Conservation (phyloP, 768 basidiomycete species). For the Lactifluus subvellereus region DNA sequence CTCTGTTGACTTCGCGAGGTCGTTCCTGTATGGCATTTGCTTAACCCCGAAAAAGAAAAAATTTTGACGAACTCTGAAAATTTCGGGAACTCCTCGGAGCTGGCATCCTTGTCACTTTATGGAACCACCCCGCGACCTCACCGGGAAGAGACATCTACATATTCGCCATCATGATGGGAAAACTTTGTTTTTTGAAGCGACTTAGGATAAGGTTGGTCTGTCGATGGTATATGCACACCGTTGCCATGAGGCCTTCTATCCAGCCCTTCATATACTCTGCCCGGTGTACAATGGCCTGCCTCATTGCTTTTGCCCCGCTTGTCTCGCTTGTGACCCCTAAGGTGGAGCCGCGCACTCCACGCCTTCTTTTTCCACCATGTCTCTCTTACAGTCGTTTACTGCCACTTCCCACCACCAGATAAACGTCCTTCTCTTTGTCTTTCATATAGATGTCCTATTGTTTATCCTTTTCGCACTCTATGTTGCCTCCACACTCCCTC, state of each 20-base stretch:
- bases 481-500: constrained; percentile 20
- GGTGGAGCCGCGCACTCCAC: not conserved
- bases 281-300: not conserved
- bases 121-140: not conserved
- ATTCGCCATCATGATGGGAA: not conserved
- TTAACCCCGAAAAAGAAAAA: not conserved
- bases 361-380: not conserved
- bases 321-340: not conserved
- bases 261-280: not conserved
- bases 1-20: too few relatives aligned
- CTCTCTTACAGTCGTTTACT: not conserved
- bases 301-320: not conserved
- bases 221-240: not conserved
- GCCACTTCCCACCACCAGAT: not conserved
- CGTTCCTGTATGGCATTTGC: not conserved
- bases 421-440: constrained; percentile 4
- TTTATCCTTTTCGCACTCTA: constrained; percentile 18
- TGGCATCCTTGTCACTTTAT: not conserved
- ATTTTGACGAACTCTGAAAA: not conserved
- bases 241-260: not conserved
- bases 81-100: not conserved
- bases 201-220: not conserved
- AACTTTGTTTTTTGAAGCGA: not conserved
- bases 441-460: constrained; percentile 19
- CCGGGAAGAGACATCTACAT: not conserved